phyloP scores from a whole-genome alignment of 495 filamentous ascomycete species.

The Penicillium coprophilum region DNA sequence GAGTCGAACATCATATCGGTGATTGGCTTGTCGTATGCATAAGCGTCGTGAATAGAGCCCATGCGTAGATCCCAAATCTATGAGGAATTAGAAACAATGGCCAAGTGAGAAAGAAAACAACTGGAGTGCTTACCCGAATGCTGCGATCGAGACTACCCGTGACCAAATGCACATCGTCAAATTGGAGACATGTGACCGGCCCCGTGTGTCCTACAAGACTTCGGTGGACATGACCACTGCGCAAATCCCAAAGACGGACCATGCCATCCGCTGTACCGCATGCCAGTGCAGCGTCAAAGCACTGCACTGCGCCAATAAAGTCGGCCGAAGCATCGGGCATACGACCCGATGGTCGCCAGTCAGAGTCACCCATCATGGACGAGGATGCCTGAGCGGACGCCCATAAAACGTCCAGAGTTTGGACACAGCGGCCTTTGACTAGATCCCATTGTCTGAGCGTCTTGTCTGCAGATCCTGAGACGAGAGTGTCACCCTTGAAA shows the following conservation, averaged over 20 bases:
- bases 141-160: constrained; percentile 93
- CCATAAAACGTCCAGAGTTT: constrained; percentile 99
- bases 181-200: constrained; percentile 91
- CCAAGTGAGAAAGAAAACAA: background rate
- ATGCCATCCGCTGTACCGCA: constrained; percentile 98
- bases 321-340: constrained; percentile 70
- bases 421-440: constrained; percentile 90
- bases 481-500: constrained; percentile 81
- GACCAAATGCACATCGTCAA: constrained; percentile 93
- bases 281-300: constrained; percentile 95
- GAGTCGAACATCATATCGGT: constrained; percentile 98
- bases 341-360: constrained; percentile 59
- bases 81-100: constrained; percentile 15
- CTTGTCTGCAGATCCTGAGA: constrained; percentile 96
- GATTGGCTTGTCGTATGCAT: constrained; percentile 88
- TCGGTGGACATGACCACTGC: constrained; percentile 92
- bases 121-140: constrained; percentile 70
- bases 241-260: constrained; percentile 95
- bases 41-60: constrained; percentile 93
- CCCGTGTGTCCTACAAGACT: constrained; percentile 97
- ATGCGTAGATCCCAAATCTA: constrained; percentile 99
- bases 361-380: constrained; percentile 54
- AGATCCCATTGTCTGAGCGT: constrained; percentile 97
- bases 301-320: constrained; percentile 93
- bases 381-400: constrained; percentile 89